phyloP scores from a whole-genome alignment of 768 basidiomycete genomes.

The Agaricus sinodeliciosus region DNA sequence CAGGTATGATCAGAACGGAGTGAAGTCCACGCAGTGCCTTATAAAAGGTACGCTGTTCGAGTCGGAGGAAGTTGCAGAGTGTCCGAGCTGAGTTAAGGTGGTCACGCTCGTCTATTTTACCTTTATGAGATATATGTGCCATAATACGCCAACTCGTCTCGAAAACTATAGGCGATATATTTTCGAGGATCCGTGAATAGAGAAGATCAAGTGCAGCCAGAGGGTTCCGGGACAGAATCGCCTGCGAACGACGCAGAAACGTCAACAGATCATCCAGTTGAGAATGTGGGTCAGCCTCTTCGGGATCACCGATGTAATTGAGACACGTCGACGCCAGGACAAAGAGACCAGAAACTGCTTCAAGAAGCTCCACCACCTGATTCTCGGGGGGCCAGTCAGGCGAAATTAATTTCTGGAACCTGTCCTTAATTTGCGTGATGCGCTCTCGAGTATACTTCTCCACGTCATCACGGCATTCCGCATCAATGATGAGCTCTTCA shows the following conservation, averaged over 20 bases:
- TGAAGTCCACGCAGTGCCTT: neutral
- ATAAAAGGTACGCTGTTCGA: neutral
- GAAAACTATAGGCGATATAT: neutral
- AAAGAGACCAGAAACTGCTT: neutral
- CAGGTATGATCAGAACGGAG: neutral
- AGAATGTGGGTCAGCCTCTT: neutral
- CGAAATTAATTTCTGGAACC: neutral
- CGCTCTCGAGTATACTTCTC: neutral
- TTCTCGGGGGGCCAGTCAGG: neutral
- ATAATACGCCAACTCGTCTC: neutral
- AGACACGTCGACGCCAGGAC: neutral
- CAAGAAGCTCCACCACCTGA: neutral
- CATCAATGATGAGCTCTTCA: neutral
- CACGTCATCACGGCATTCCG: neutral
- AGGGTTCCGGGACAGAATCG: neutral
- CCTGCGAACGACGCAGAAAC: neutral
- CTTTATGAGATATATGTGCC: neutral
- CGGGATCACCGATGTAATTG: neutral
- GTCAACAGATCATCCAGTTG: neutral
- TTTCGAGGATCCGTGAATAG: neutral
- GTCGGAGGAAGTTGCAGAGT: neutral
- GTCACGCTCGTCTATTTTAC: neutral
- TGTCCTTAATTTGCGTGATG: neutral
- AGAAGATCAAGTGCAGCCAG: neutral
- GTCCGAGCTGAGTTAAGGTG: neutral